Evolutionary conservation across 345 rosid genomes (phyloP), one percentile per base, ranked within the genome.

Genomic region (Durio zibethinus): DNA sequence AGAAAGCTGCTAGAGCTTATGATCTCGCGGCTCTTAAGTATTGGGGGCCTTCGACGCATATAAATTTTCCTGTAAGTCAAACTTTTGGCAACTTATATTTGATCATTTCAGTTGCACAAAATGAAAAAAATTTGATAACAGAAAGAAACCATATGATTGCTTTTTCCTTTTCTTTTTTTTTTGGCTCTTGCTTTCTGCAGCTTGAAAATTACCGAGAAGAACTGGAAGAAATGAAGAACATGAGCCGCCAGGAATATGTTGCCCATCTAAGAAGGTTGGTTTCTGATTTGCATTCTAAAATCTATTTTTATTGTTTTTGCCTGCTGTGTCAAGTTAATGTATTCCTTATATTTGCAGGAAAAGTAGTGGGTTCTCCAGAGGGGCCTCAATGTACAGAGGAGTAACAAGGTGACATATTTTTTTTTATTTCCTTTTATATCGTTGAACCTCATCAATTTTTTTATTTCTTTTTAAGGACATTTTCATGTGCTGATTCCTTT

Each of bases 311-410:
- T 21, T 25, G 14, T 25, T 25, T 54, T n/a, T 60, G 35, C 20
- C 6, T 27, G 15, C 36, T 29, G 5, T 60, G 16, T 12, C n/a
- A 25, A 61, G 36, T 6, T 29, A 21, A n/a, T 23, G 25, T 18
- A 11, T 60, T 59, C 15, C 3, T 54, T 65, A 45, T 2, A 5
- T 77, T 79, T 77, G 47, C 91, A 91, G 97, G 87, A 92, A 88
- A 78, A 92, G 97, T 36, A 92, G 97, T 79, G 97, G 97, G 18
- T 92, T 92, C 54, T 92, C 97, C 0, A 92, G 97, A 72, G 97
- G 97, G 42, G 97, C 97, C 68, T 92, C 97, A 40, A 90, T 92
- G 78, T 92, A 90, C 76, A 86, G 97, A 90, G 97, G 97, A 80
- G 97, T 92, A 0, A 92, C 97, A 76, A 92, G 97, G 97, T 92